Evolutionary conservation across 202 grass and related monocot species (phyloP).

Genomic region (Elaeis oleifera): DNA sequence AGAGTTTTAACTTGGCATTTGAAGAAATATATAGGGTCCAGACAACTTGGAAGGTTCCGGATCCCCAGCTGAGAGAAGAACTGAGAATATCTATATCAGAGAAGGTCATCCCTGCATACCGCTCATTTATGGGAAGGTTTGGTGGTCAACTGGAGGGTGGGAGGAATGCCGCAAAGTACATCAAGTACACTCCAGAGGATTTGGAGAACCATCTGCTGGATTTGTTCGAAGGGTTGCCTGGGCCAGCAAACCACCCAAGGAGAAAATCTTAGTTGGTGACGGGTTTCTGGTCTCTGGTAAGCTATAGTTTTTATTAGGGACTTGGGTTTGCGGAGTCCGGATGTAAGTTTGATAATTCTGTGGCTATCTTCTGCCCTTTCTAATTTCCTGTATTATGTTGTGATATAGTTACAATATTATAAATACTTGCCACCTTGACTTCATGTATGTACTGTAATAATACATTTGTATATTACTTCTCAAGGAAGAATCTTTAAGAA

Average conservation of each 20-base stretch:
- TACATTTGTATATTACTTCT: no score
- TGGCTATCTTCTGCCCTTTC: no score
- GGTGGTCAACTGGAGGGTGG: conserved; percentile 66
- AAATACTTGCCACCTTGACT: no score
- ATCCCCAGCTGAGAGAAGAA: conserved; percentile 83
- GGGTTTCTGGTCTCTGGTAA: no score
- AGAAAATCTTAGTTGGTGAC: conserved; percentile 33
- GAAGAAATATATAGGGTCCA: conserved; percentile 73
- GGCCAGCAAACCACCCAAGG: neutral
- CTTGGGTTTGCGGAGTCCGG: no score
- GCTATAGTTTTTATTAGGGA: no score
- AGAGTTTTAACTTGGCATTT: conserved; percentile 74
- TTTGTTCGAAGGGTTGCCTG: conserved; percentile 61
- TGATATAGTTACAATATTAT: no score
- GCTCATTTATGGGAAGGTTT: conserved; percentile 78
- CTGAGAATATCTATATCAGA: conserved; percentile 80
- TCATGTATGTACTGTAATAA: no score
- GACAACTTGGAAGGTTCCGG: conserved; percentile 67
- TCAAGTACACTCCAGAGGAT: conserved; percentile 88
- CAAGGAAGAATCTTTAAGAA: no score
- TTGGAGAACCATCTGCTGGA: conserved; percentile 79
- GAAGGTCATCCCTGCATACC: conserved; percentile 77
- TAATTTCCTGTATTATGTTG: no score
- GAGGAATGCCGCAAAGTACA: conserved; percentile 53
- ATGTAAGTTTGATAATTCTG: no score